phyloP scores from a whole-genome alignment of 1,284 basidiomycete genomes.

The Neotropicomus parvogracilis region DNA sequence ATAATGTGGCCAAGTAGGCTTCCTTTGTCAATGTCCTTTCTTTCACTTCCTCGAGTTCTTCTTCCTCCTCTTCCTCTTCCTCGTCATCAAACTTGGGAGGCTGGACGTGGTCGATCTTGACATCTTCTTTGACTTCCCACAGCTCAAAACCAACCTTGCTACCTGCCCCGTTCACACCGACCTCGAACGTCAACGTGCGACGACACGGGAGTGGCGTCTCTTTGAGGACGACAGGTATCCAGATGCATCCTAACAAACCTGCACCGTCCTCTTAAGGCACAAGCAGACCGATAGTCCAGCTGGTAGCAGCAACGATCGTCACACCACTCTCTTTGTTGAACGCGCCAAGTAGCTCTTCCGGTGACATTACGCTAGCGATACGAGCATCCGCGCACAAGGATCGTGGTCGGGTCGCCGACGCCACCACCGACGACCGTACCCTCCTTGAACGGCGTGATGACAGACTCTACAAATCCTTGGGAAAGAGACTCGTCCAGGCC shows the following conservation, averaged over 20 bases:
- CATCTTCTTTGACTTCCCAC: constrained; percentile 82
- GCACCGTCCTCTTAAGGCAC: constrained; percentile 61
- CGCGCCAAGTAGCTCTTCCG: constrained; percentile 46
- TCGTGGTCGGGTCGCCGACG: constrained; percentile 80
- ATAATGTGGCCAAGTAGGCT: constrained; percentile 53
- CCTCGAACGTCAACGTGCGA: constrained; percentile 68
- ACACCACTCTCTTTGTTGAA: constrained; percentile 40
- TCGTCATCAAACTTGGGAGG: constrained; percentile 46
- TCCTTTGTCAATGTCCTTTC: constrained; percentile 67
- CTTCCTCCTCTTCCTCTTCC: constrained; percentile 46
- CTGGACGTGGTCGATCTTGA: constrained; percentile 71
- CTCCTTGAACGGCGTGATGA: constrained; percentile 60
- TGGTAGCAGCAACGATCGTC: constrained; percentile 51
- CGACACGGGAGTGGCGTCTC: constrained; percentile 82
- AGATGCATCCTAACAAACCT: constrained; percentile 52
- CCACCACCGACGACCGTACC: constrained; percentile 72
- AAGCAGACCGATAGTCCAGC: constrained; percentile 75
- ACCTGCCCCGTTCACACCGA: constrained; percentile 51
- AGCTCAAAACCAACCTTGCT: constrained; percentile 72
- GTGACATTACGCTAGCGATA: constrained; percentile 48
- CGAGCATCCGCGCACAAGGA: constrained; percentile 84
- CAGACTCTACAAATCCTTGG: constrained; percentile 67
- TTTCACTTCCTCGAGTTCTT: constrained; percentile 44
- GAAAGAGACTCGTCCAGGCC: constrained; percentile 81
- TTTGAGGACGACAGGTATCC: constrained; percentile 63